Conservation (phyloP, 2,329 filamentous ascomycete genomes). For the Paraconiothyrium sp. region DNA sequence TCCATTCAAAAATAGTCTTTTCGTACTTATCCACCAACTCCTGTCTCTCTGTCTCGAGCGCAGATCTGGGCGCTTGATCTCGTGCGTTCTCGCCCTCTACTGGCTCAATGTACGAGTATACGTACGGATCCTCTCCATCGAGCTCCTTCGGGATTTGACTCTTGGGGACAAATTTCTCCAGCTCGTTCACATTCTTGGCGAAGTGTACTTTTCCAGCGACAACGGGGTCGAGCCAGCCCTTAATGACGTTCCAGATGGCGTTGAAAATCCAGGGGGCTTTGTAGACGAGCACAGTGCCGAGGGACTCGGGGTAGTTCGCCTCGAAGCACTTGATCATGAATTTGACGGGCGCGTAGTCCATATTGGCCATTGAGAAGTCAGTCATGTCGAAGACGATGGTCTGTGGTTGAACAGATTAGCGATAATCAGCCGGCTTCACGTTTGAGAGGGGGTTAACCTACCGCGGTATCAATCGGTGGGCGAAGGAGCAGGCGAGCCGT, state of each 20-base stretch:
- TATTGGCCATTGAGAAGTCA: slow-evolving; percentile 90
- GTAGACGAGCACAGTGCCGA: slow-evolving; percentile 91
- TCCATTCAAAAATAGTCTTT: slow-evolving; percentile 78
- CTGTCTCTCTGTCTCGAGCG: slow-evolving; percentile 70
- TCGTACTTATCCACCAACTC: slow-evolving; percentile 78
- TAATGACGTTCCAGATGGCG: slow-evolving; percentile 96
- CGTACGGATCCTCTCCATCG: slow-evolving; percentile 85
- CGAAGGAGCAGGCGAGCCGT: slow-evolving; percentile 85
- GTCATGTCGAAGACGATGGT: slow-evolving; percentile 97
- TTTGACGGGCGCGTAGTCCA: slow-evolving; percentile 97
- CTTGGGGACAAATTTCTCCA: slow-evolving; percentile 78
- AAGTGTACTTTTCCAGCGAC: slow-evolving; percentile 95
- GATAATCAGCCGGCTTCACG: neutral
- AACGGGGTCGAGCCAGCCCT: slow-evolving; percentile 95
- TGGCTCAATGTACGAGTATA: slow-evolving; percentile 84
- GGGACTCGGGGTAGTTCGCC: slow-evolving; percentile 94
- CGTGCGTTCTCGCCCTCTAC: slow-evolving; percentile 76
- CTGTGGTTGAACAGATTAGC: slow-evolving; percentile 57
- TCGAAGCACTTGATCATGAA: slow-evolving; percentile 99
- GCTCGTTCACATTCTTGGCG: slow-evolving; percentile 80
- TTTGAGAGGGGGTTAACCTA: slow-evolving; percentile 58
- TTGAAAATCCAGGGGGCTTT: slow-evolving; percentile 98
- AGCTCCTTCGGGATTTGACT: slow-evolving; percentile 81
- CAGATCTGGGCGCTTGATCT: slow-evolving; percentile 66
- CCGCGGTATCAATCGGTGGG: slow-evolving; percentile 87